phyloP scores from a whole-genome alignment of 148 eudicot species.

The Cornus kousa region DNA sequence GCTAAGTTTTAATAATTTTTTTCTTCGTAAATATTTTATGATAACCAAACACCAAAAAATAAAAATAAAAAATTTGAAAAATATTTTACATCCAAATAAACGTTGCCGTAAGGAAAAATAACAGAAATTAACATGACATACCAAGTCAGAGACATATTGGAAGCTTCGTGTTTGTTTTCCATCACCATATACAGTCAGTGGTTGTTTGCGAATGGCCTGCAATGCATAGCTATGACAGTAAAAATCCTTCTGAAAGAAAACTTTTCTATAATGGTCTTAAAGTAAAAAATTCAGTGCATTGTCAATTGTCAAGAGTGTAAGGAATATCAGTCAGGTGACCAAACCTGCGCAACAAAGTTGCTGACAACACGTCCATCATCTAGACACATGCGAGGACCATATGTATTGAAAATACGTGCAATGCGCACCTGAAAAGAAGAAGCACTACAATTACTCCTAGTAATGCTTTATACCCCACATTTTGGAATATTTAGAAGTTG shows the following conservation, averaged over 20 bases:
- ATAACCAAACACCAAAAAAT: no score
- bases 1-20: no score
- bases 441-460: neutral
- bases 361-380: constrained; percentile 94
- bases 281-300: neutral
- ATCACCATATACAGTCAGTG: constrained; percentile 87
- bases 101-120: neutral
- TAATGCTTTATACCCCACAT: neutral
- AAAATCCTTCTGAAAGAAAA: neutral
- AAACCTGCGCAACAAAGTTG: constrained; percentile 87
- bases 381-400: constrained; percentile 87
- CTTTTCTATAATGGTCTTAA: neutral
- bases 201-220: constrained; percentile 88
- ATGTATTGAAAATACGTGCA: constrained; percentile 83
- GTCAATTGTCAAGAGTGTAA: constrained; percentile 1
- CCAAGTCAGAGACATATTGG: constrained; percentile 91
- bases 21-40: no score
- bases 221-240: constrained; percentile 11
- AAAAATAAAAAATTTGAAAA: no score
- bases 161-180: constrained; percentile 91
- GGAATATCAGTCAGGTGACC: constrained; percentile 8
- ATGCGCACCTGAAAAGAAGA: constrained; percentile 62
- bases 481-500: neutral
- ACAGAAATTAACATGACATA: constrained; percentile 23
- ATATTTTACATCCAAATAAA: no score